phyloP scores from a whole-genome alignment of 2,329 filamentous ascomycete genomes.

The Fusarium gaditjirri region DNA sequence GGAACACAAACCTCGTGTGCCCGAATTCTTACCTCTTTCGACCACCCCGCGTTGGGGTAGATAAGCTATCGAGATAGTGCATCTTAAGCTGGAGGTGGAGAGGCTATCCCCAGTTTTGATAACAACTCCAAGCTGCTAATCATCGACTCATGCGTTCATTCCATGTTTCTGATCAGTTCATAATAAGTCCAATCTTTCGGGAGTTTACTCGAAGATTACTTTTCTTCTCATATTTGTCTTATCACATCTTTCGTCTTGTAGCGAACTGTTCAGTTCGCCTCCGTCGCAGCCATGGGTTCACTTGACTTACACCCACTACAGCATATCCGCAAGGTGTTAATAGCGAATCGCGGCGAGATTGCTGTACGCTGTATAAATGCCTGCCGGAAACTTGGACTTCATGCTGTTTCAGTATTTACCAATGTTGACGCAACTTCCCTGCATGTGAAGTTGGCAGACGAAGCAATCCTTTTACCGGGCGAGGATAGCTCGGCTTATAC shows the following conservation, averaged over 20 bases:
- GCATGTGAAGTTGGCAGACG: not conserved
- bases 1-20: not conserved
- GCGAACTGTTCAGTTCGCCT: no score
- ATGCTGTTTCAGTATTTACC: not conserved
- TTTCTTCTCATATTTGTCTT: not conserved
- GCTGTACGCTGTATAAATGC: not conserved
- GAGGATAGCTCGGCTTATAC: not conserved
- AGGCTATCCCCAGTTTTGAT: conserved; percentile 3
- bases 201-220: rapidly evolving
- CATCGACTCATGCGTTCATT: not conserved
- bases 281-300: not conserved
- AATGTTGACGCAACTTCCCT: not conserved
- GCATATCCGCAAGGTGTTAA: not conserved
- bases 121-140: not conserved
- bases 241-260: not conserved
- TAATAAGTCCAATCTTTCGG: not conserved
- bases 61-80: conserved; percentile 1
- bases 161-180: not conserved
- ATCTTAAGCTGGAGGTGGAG: not conserved
- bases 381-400: not conserved
- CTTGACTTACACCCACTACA: not conserved
- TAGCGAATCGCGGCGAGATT: conserved; percentile 1
- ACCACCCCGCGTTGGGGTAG: conserved; percentile 2
- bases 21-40: not conserved
- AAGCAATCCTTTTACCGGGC: not conserved